Evolutionary conservation across 352 stramenopile genomes (phyloP).

Genomic region (Pythium coloratum): DNA sequence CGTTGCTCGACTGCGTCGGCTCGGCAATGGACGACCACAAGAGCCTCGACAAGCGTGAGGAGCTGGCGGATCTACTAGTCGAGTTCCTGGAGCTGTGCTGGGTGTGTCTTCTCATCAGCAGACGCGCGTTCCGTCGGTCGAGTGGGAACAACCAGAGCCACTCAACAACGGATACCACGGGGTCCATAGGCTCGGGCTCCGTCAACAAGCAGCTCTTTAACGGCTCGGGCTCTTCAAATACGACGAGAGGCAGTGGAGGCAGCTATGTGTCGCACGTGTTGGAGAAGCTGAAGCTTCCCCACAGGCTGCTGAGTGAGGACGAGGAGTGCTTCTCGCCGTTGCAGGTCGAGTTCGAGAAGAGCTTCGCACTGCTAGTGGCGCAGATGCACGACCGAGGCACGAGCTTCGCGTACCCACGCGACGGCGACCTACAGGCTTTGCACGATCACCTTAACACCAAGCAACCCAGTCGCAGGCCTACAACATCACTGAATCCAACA

Average conservation of each 20-base stretch:
- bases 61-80: slow-evolving; percentile 57
- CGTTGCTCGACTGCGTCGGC: slow-evolving; percentile 38
- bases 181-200: background rate
- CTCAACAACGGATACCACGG: background rate
- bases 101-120: slow-evolving; percentile 57
- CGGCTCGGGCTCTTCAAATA: background rate
- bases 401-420: slow-evolving; percentile 31
- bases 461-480: background rate
- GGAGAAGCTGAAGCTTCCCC: background rate
- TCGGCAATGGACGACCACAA: slow-evolving; percentile 33
- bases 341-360: slow-evolving; percentile 70
- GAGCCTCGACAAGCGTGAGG: slow-evolving; percentile 37
- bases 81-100: slow-evolving; percentile 61
- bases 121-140: slow-evolving; percentile 47
- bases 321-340: slow-evolving; percentile 42
- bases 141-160: slow-evolving; percentile 2
- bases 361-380: slow-evolving; percentile 53
- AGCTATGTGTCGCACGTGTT: slow-evolving; percentile 4
- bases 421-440: slow-evolving; percentile 31
- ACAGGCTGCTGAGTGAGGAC: slow-evolving; percentile 11
- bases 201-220: background rate
- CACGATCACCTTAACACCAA: slow-evolving; percentile 32
- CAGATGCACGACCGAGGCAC: slow-evolving; percentile 40
- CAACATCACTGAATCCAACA: background rate
- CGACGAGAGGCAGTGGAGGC: background rate